These are phyloP conservation scores for Scheffersomyces stipitis DNA, from an alignment of 805 yeast genomes.

Conservation along the genomic window DNA sequence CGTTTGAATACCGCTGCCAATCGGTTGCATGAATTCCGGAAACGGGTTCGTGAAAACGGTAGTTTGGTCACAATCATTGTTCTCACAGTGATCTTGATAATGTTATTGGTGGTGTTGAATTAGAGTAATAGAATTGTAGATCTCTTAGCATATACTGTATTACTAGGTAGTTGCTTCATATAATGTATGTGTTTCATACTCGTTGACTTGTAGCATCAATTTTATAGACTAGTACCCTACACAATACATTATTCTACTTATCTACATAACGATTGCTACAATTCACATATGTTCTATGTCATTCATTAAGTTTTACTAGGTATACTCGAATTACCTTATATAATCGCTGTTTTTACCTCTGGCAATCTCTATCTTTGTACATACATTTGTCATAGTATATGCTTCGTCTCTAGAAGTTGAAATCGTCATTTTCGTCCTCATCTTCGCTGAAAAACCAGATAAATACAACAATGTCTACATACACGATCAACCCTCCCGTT, in stretches of 20 bases:
- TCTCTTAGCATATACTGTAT: neutral
- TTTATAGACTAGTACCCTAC: too few species aligned
- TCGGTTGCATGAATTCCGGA: constrained; percentile 30
- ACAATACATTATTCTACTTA: too few species aligned
- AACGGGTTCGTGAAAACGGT: constrained; percentile 41
- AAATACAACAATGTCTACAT: constrained; percentile 42
- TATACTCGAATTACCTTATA: too few species aligned
- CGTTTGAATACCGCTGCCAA: constrained; percentile 32
- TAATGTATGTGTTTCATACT: too few species aligned
- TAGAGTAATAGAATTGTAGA: constrained; percentile 10
- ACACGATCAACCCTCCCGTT: constrained; percentile 45
- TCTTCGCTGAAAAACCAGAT: constrained; percentile 47
- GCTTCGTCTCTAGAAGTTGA: constrained; percentile 38
- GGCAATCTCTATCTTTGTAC: too few species aligned
- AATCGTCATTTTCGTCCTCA: constrained; percentile 46
- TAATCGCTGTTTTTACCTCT: too few species aligned
- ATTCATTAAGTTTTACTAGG: too few species aligned
- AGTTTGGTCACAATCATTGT: constrained; percentile 41
- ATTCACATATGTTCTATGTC: too few species aligned
- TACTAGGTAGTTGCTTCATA: neutral
- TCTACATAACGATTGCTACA: too few species aligned
- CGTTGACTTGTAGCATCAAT: too few species aligned
- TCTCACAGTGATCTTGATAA: constrained; percentile 39
- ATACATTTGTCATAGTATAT: too few species aligned
- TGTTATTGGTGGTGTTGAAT: constrained; percentile 42